Conservation (phyloP, 2,329 filamentous ascomycete species). For the Fusarium coicis region DNA sequence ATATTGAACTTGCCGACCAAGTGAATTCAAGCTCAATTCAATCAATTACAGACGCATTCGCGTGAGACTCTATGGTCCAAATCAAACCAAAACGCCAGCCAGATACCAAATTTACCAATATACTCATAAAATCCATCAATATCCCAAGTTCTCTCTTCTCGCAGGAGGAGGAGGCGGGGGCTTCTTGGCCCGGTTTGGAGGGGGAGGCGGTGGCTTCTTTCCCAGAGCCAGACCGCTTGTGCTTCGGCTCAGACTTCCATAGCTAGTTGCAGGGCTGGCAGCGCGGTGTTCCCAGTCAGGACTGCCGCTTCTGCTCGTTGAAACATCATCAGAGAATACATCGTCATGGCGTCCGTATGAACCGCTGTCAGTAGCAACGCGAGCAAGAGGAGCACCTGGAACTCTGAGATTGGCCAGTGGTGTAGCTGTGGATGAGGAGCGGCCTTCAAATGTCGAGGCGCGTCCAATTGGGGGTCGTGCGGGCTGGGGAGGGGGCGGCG, state of each 20-base stretch:
- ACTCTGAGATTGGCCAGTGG: slow-evolving; percentile 42
- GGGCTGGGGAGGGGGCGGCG: slow-evolving; percentile 50
- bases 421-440: slow-evolving; percentile 32
- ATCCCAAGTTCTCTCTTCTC: slow-evolving; percentile 46
- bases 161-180: slow-evolving; percentile 51
- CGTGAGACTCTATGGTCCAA: slow-evolving; percentile 35
- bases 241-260: slow-evolving; percentile 63
- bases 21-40: not conserved
- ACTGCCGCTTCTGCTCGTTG: slow-evolving; percentile 62
- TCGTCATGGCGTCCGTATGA: slow-evolving; percentile 49
- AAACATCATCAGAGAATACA: slow-evolving; percentile 62
- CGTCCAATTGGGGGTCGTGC: slow-evolving; percentile 52
- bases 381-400: slow-evolving; percentile 53
- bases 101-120: slow-evolving; percentile 3
- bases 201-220: slow-evolving; percentile 67
- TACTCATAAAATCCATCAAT: slow-evolving; percentile 22
- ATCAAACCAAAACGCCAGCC: slow-evolving; percentile 31
- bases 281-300: slow-evolving; percentile 61
- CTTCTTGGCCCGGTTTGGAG: slow-evolving; percentile 58
- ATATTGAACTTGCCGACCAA: too few species aligned
- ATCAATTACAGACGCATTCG: slow-evolving; percentile 35
- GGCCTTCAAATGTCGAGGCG: slow-evolving; percentile 53
- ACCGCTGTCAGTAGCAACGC: slow-evolving; percentile 53
- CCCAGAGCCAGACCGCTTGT: slow-evolving; percentile 47
- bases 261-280: slow-evolving; percentile 66